These are phyloP conservation scores for Phytophthora fragariaefolia DNA, from an alignment of 352 stramenopile genomes.

Conservation along the genomic window DNA sequence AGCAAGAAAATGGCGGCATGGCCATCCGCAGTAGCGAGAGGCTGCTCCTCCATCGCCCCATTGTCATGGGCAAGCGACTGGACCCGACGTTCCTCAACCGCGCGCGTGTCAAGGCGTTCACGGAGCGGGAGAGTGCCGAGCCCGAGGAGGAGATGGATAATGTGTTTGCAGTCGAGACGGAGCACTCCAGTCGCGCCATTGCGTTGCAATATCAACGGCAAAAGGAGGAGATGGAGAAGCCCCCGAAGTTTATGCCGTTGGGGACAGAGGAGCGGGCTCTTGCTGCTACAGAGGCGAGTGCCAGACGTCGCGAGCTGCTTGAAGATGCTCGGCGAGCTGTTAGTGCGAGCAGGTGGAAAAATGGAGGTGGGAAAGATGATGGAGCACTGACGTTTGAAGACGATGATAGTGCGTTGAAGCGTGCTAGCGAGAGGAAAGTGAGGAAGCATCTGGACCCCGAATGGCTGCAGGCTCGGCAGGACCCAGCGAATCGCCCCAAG, in stretches of 20 bases:
- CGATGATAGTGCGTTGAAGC: slow-evolving; percentile 36
- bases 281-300: slow-evolving; percentile 67
- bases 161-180: slow-evolving; percentile 31
- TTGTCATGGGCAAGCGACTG: slow-evolving; percentile 43
- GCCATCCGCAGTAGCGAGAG: slow-evolving; percentile 26
- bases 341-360: slow-evolving; percentile 20
- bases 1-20: slow-evolving; percentile 21
- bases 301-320: slow-evolving; percentile 31
- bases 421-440: slow-evolving; percentile 64
- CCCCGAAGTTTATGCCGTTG: slow-evolving; percentile 19
- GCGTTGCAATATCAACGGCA: slow-evolving; percentile 44
- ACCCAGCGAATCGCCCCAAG: slow-evolving; percentile 56
- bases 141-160: slow-evolving; percentile 11
- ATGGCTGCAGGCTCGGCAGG: slow-evolving; percentile 64
- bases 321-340: slow-evolving; percentile 20
- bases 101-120: slow-evolving; percentile 46
- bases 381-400: slow-evolving; percentile 3
- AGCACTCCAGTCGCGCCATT: slow-evolving; percentile 54
- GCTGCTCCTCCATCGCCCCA: slow-evolving; percentile 5
- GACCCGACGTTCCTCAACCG: slow-evolving; percentile 66
- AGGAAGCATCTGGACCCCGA: slow-evolving; percentile 69
- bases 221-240: slow-evolving; percentile 16
- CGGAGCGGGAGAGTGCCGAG: slow-evolving; percentile 22
- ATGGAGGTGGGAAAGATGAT: slow-evolving; percentile 21
- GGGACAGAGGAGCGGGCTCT: slow-evolving; percentile 42